Evolutionary conservation across 441 rosid genomes (phyloP).

Genomic region (Euphorbia celastroides): DNA sequence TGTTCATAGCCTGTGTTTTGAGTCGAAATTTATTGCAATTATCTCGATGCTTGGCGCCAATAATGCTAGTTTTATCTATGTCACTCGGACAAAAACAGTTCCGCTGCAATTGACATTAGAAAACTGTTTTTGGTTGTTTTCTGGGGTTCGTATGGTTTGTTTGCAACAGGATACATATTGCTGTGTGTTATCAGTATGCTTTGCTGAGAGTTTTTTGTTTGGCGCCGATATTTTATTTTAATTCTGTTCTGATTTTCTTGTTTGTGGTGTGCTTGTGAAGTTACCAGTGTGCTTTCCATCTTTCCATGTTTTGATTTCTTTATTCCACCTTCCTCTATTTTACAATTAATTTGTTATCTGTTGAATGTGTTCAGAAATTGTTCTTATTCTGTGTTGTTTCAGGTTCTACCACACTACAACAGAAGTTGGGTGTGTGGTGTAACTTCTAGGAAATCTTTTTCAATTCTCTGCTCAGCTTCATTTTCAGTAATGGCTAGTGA

Average conservation of each 20-base stretch:
- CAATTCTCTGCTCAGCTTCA: slow-evolving; percentile 18
- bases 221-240: neutral
- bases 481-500: slow-evolving; percentile 39
- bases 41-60: neutral
- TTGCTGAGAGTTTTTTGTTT: neutral
- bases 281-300: neutral
- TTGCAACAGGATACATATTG: neutral
- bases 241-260: neutral
- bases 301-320: neutral
- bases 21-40: neutral
- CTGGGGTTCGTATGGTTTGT: no score
- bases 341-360: neutral
- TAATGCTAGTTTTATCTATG: neutral
- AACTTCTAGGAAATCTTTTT: slow-evolving; percentile 11
- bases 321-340: neutral
- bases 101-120: neutral
- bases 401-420: slow-evolving; percentile 37
- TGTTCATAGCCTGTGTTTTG: neutral
- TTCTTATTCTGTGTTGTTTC: slow-evolving; percentile 11
- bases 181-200: neutral
- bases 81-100: neutral
- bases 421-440: slow-evolving; percentile 33
- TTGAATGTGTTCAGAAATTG: neutral
- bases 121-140: no score
- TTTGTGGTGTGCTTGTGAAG: slow-evolving; percentile 2